Evolutionary conservation across 2,329 filamentous ascomycete genomes (phyloP).

Genomic region (Annulohypoxylon truncatum): DNA sequence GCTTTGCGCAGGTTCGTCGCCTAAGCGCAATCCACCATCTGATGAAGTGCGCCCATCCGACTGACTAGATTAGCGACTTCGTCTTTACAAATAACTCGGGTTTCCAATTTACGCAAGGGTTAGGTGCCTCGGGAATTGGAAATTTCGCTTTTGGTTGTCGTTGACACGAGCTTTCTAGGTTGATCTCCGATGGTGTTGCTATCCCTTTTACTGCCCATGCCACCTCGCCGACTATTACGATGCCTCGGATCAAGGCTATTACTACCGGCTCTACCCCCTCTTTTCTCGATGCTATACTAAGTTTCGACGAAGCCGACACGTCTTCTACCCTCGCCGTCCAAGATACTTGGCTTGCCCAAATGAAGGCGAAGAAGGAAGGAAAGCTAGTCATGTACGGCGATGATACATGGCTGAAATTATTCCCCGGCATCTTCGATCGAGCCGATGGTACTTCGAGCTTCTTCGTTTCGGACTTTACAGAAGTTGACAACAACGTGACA

Average conservation of each 20-base stretch:
- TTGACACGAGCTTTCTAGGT: constrained; percentile 59
- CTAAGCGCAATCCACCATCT: constrained; percentile 11
- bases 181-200: constrained; percentile 85
- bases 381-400: constrained; percentile 96
- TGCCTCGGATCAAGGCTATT: constrained; percentile 97
- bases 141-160: constrained; percentile 1
- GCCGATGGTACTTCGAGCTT: constrained; percentile 96
- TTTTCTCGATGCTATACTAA: constrained; percentile 95
- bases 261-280: constrained; percentile 98
- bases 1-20: constrained; percentile 80
- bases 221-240: constrained; percentile 96
- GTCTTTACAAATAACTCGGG: constrained; percentile 85
- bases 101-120: constrained; percentile 91
- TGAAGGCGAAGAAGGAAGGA: constrained; percentile 77
- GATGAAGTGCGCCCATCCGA: constrained; percentile 10
- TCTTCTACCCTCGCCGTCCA: constrained; percentile 87
- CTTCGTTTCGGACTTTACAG: constrained; percentile 97
- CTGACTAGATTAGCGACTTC: constrained; percentile 76
- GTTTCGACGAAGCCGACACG: constrained; percentile 94
- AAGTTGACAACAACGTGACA: constrained; percentile 98
- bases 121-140: constrained; percentile 41
- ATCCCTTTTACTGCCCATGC: constrained; percentile 96
- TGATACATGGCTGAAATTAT: constrained; percentile 98
- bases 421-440: constrained; percentile 87
- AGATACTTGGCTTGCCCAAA: constrained; percentile 96